These are phyloP conservation scores for Ceratobasidium theobromae DNA, from an alignment of 1,284 basidiomycete genomes.

Conservation along the genomic window DNA sequence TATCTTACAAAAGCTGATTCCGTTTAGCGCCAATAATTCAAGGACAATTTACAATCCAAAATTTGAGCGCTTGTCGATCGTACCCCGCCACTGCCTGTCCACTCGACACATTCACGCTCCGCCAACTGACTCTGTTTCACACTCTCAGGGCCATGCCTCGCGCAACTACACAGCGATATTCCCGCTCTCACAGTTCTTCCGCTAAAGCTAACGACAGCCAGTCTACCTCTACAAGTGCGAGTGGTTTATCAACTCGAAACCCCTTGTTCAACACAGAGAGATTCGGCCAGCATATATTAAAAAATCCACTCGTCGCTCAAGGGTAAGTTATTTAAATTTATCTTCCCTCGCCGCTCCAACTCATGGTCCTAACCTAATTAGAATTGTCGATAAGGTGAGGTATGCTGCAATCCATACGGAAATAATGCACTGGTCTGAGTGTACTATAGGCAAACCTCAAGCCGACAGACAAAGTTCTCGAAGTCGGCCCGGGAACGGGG, in stretches of 20 bases:
- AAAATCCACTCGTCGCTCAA: slow-evolving; percentile 88
- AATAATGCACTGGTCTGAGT: neutral
- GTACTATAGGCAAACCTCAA: slow-evolving; percentile 79
- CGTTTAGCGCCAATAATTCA: neutral
- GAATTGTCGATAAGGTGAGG: slow-evolving; percentile 75
- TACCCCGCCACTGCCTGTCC: neutral
- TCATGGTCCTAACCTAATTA: slow-evolving; percentile 42
- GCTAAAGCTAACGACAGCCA: slow-evolving; percentile 53
- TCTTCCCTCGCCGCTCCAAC: too few relatives aligned
- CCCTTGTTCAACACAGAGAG: slow-evolving; percentile 92
- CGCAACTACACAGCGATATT: slow-evolving; percentile 83
- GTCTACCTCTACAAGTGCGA: slow-evolving; percentile 35
- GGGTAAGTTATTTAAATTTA: slow-evolving; percentile 56
- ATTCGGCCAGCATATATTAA: slow-evolving; percentile 97
- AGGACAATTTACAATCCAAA: slow-evolving; percentile 15
- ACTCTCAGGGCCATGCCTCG: too few relatives aligned
- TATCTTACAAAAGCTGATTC: too few relatives aligned
- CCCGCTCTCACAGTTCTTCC: slow-evolving; percentile 71
- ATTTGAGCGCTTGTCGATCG: neutral
- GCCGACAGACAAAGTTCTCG: slow-evolving; percentile 93
- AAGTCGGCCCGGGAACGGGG: slow-evolving; percentile 98
- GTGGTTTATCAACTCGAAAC: slow-evolving; percentile 49
- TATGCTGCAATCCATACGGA: neutral
- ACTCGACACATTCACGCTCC: neutral
- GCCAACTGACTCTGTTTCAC: neutral